Percentiles rank a stretch among this genome's conserved stretches.
phyloP scores from a whole-genome alignment of 176 grass and related monocot genomes.

The Musa beccarii region DNA sequence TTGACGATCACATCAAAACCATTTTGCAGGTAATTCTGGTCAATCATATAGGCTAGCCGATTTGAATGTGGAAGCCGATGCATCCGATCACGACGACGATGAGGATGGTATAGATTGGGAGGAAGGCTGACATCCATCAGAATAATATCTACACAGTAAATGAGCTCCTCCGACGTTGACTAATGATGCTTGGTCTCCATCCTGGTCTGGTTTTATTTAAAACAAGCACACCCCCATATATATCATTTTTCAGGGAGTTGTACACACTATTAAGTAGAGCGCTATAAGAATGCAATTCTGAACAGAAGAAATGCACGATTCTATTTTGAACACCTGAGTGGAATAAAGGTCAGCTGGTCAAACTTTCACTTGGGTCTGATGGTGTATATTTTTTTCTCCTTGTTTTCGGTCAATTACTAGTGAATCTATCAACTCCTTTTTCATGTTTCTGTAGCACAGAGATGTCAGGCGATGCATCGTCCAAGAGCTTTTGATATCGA shows the following conservation, averaged over 20 bases:
- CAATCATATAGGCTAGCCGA: slow-evolving; percentile 58
- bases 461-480: too few relatives aligned
- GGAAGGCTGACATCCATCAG: slow-evolving; percentile 45
- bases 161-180: too few relatives aligned
- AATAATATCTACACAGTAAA: neutral
- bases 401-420: too few relatives aligned
- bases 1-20: slow-evolving; percentile 17
- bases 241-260: neutral
- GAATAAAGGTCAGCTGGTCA: neutral
- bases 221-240: too few relatives aligned
- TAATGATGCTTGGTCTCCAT: too few relatives aligned
- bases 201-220: too few relatives aligned
- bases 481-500: too few relatives aligned
- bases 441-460: too few relatives aligned
- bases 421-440: too few relatives aligned
- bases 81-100: slow-evolving; percentile 58
- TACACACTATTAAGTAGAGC: neutral
- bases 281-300: neutral
- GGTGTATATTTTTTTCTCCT: too few relatives aligned
- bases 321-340: neutral
- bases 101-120: slow-evolving; percentile 70
- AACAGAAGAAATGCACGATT: too few relatives aligned
- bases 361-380: too few relatives aligned
- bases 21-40: slow-evolving; percentile 37
- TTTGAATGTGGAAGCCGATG: slow-evolving; percentile 74